Base-by-base conservation (phyloP, 2,329 filamentous ascomycete species). In the Metarhizium humberi region DNA sequence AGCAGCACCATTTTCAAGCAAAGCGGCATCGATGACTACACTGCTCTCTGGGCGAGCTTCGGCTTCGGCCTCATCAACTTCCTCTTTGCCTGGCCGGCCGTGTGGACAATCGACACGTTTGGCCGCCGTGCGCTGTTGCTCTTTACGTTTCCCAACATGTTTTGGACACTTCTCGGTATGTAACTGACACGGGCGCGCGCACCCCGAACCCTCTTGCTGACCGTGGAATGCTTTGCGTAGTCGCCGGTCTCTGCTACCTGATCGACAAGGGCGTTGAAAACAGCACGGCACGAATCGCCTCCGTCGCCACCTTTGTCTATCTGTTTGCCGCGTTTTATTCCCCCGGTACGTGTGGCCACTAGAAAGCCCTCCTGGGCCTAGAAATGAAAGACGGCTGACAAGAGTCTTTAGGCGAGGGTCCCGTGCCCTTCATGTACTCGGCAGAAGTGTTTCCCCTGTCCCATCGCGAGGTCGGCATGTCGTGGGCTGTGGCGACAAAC, bases 401-500 rank as follows among this genome's bases (percentile, higher is more conserved):
- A 45, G 42, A 7, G 6, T 34, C n/a, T 6, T 6, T 14, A 59
- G 69, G 69, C 8, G 69, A 71, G 56, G 69, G 69, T 0, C 69
- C 69, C 0, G 68, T 72, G 2, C 68, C 69, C 0, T 72, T 71
- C 56, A 68, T 69, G 53, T 72, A 72, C 59, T 71, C 69, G 16
- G 69, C 69, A 4, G 69, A 72, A 59, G 68, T 69, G 4, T 72
- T 72, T 50, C 69, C 69, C 2, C 66, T 68, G 29, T 69, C 69
- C 4, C 67, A 71, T 59, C 67, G 69, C 55, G 69, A 71, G 59
- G 63, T 71, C 46, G 69, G 69, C 46, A 71, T 71, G 69, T 69
- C 69, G 0, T 71, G 68, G 67, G 69, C 69, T 30, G 69, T 71
- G 3, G 67, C 67, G 56, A 69, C 69, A 16, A 71, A 69, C 56